These are phyloP conservation scores for Trichoderma lentiforme DNA, from an alignment of 2,329 filamentous ascomycete genomes.

Conservation along the genomic window DNA sequence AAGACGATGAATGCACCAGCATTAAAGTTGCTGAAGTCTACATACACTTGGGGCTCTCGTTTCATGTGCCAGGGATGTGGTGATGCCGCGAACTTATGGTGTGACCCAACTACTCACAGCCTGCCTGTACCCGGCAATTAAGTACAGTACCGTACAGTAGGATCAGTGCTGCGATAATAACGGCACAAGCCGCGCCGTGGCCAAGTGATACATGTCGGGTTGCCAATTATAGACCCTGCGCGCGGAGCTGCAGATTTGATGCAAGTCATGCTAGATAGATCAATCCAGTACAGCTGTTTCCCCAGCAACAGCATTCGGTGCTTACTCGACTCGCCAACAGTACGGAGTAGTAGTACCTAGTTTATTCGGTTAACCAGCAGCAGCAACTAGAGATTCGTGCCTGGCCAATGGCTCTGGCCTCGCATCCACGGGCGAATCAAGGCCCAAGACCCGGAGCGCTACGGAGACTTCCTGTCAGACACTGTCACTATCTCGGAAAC, in stretches of 20 bases:
- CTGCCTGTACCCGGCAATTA: too few species aligned
- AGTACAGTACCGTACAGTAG: too few species aligned
- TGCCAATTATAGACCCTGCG: neutral
- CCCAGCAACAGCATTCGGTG: neutral
- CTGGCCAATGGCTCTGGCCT: neutral
- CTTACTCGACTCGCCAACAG: neutral
- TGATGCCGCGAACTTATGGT: neutral
- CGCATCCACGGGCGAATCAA: neutral
- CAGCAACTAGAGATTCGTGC: neutral
- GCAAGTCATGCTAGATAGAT: neutral
- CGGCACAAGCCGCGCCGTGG: neutral
- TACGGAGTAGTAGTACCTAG: neutral
- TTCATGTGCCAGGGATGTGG: neutral
- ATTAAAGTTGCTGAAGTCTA: slow-evolving; percentile 2
- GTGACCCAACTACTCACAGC: neutral
- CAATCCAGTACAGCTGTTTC: neutral
- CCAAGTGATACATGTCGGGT: neutral
- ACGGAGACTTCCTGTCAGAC: slow-evolving; percentile 11
- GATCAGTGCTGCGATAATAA: neutral
- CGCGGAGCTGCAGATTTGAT: neutral
- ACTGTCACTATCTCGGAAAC: neutral
- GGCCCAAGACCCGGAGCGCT: neutral
- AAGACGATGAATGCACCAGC: slow-evolving; percentile 30
- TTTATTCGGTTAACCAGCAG: neutral
- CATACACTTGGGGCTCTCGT: neutral